Base-by-base conservation (phyloP, 2,329 filamentous ascomycete species). In the Diaporthe vexans region DNA sequence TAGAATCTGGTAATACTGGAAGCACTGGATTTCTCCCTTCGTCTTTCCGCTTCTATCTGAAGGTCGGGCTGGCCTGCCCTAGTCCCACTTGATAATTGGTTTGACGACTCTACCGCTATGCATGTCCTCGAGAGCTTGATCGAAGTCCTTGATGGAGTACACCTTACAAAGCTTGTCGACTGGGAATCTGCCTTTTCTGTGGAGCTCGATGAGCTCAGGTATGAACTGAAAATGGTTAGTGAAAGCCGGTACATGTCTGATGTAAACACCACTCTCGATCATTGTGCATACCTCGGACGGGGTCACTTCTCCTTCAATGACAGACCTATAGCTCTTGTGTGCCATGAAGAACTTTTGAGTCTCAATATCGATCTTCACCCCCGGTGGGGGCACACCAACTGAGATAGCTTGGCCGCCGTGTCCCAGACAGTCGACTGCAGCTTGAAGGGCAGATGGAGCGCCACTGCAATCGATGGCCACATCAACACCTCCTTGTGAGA, bases 391-490 rank as follows among this genome's bases (percentile, higher is more conserved):
- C 5, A 79, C 78, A 4, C 83, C 83, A n/a, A 85, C 81, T 8
- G 79, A 78, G 8, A 80, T 80, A 17, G 81, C 78, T 10, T 78
- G 80, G 0, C 83, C 83, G 11, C 79, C 77, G 61, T 79, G 79
- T 0, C 76, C 79, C 9, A 83, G 56, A 40, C 79, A 80, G 15
- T 79, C 77, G 10, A 84, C 73, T 63, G 79, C 79, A 29, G 77
- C 71, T 71, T 82, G 77, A 24, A 83, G 77, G 10, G 84, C 77
- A 40, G 72, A 46, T 0, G 78, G 71, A 1, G 79, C 74, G 6
- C 82, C 82, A 5, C 79, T 83, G 8, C 80, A 81, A 51, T 84
- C 82, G 19, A 84, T 70, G 1, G 77, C 76, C 13, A 81, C 78
- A 48, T 78, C 77, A 15, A 79, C 79, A 17, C 81, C 80, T 0